Percentiles rank a stretch among this genome's conserved stretches.
These are phyloP conservation scores for Fraxinus greggii DNA, from an alignment of 305 asterid genomes.

Conservation along the genomic window DNA sequence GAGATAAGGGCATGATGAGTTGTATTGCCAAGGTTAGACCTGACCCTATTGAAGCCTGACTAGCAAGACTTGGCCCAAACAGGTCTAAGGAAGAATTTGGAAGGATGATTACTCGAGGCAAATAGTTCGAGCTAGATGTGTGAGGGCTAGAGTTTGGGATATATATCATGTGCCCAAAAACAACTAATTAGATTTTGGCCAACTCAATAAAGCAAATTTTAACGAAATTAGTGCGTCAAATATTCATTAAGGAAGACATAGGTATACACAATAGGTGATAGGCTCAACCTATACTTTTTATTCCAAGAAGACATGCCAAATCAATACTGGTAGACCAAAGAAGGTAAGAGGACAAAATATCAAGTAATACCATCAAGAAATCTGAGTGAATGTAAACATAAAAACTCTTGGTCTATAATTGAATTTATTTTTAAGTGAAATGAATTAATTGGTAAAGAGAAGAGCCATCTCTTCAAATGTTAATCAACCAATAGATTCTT, in stretches of 20 bases:
- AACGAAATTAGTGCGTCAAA: background rate
- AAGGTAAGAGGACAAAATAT: background rate
- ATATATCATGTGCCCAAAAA: background rate
- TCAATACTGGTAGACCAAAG: background rate
- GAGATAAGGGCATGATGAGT: too few relatives aligned
- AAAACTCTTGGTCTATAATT: background rate
- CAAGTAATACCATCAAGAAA: background rate
- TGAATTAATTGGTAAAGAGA: background rate
- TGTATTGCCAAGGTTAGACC: too few relatives aligned
- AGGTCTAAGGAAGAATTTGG: too few relatives aligned
- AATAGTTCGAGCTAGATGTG: too few relatives aligned
- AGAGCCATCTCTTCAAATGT: background rate
- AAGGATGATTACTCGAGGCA: too few relatives aligned
- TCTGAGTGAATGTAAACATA: background rate
- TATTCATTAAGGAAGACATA: background rate
- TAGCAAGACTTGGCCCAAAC: too few relatives aligned
- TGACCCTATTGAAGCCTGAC: too few relatives aligned
- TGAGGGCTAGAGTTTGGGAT: too few relatives aligned
- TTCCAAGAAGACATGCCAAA: background rate
- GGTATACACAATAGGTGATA: background rate
- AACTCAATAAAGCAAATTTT: background rate
- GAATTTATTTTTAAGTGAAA: background rate
- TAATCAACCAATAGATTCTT: background rate
- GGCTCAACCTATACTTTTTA: background rate
- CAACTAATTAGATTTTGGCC: background rate